Percentiles rank a stretch among this genome's conserved stretches.
Conservation (phyloP, 2,329 filamentous ascomycete genomes). For the Penicillium sp. region DNA sequence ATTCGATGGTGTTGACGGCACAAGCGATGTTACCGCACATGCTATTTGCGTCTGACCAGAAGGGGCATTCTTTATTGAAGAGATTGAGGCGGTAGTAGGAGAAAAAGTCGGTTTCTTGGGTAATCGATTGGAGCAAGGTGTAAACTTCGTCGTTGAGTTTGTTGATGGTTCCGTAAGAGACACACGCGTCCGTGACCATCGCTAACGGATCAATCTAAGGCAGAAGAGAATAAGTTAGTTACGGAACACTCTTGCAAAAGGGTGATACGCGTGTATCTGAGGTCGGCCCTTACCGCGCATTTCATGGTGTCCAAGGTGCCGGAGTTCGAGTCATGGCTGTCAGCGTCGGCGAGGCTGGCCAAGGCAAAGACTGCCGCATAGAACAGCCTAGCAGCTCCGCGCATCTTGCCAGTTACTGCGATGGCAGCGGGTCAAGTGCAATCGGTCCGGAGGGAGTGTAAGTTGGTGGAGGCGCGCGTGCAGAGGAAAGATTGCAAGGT, state of each 20-base stretch:
- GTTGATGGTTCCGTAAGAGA: constrained; percentile 90
- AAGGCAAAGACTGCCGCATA: constrained; percentile 67
- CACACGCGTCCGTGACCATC: constrained; percentile 92
- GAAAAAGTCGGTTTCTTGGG: constrained; percentile 92
- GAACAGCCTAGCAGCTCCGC: constrained; percentile 59
- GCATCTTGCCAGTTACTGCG: constrained; percentile 47
- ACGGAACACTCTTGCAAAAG: neutral
- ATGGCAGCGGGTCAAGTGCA: neutral
- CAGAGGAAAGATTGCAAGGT: constrained; percentile 9
- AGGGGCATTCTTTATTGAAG: constrained; percentile 92
- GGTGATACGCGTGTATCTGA: neutral
- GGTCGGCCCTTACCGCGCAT: constrained; percentile 61
- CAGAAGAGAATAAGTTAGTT: constrained; percentile 7
- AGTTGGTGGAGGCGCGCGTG: neutral
- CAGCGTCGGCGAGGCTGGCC: constrained; percentile 54
- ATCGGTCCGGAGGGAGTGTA: constrained; percentile 1
- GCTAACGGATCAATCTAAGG: constrained; percentile 81
- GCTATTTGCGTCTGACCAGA: constrained; percentile 90
- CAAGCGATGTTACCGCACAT: constrained; percentile 98
- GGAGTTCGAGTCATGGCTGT: constrained; percentile 46
- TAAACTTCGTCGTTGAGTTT: constrained; percentile 76
- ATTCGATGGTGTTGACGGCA: constrained; percentile 91
- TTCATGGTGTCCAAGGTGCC: constrained; percentile 44
- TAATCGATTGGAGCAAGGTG: constrained; percentile 78
- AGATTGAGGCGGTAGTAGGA: constrained; percentile 95